phyloP scores from a whole-genome alignment of 345 rosid genomes.

The Eucalyptus guilfoylei region DNA sequence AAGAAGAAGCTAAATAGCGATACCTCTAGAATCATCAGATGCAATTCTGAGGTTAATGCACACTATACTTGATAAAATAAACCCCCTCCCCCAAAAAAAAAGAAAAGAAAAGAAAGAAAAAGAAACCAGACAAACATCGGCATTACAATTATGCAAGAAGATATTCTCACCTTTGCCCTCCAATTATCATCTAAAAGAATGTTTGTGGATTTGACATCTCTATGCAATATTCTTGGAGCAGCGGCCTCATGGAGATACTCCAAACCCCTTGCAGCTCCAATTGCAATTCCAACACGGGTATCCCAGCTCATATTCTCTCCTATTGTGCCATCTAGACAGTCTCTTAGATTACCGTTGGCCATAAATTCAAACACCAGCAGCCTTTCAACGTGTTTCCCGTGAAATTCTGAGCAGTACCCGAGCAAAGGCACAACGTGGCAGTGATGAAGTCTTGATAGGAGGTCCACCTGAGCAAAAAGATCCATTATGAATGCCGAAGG shows the following conservation, averaged over 20 bases:
- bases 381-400: constrained; percentile 70
- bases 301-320: constrained; percentile 77
- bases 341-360: constrained; percentile 78
- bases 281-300: constrained; percentile 69
- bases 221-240: constrained; percentile 91
- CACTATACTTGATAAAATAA: background rate
- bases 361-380: constrained; percentile 82
- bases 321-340: constrained; percentile 53
- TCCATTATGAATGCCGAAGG: background rate
- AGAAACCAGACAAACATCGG: background rate
- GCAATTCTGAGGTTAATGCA: background rate
- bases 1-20: background rate
- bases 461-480: constrained; percentile 50
- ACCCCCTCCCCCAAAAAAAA: background rate
- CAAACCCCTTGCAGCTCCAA: constrained; percentile 96
- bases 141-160: background rate
- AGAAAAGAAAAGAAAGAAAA: background rate
- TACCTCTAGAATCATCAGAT: background rate
- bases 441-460: constrained; percentile 82
- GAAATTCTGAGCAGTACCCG: constrained; percentile 80
- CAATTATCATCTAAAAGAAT: constrained; percentile 79
- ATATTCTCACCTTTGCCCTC: constrained; percentile 75
- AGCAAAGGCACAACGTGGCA: constrained; percentile 88
- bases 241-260: constrained; percentile 99
- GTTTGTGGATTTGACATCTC: constrained; percentile 94